These are phyloP conservation scores for Solanum ossicruentum DNA, from an alignment of 257 asterid genomes.

Conservation along the genomic window DNA sequence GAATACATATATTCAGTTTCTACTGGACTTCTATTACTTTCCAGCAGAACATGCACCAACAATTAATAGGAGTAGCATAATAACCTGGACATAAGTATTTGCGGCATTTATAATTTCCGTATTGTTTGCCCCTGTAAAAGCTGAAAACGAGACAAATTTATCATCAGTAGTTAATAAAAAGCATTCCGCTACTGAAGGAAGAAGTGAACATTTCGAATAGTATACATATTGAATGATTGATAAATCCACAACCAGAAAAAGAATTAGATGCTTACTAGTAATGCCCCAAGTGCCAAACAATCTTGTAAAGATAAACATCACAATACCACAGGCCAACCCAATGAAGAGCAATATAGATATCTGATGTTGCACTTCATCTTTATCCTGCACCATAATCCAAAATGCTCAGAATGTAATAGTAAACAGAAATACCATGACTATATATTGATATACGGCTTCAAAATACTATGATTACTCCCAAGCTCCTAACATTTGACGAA, in stretches of 20 bases:
- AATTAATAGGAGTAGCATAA: not conserved
- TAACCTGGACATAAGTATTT: conserved; percentile 83
- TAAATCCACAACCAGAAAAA: not conserved
- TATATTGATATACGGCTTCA: not conserved
- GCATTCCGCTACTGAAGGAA: not conserved
- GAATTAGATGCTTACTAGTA: conserved; percentile 32
- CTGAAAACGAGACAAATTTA: conserved; percentile 26
- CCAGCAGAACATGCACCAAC: not conserved
- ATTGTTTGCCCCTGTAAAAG: conserved; percentile 75
- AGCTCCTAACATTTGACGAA: not conserved
- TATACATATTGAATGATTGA: not conserved
- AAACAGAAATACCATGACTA: not conserved
- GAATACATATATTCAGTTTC: not conserved
- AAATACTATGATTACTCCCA: not conserved
- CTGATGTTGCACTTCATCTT: conserved; percentile 80
- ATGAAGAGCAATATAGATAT: conserved; percentile 74
- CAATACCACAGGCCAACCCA: conserved; percentile 67
- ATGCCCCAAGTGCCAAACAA: conserved; percentile 63
- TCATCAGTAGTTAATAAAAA: conserved; percentile 1
- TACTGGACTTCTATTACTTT: not conserved
- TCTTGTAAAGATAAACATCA: conserved; percentile 74
- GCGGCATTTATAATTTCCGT: conserved; percentile 66
- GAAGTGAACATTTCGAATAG: not conserved
- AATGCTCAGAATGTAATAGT: not conserved
- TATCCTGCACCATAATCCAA: conserved; percentile 44